Evolutionary conservation across 2,329 filamentous ascomycete genomes (phyloP).

Genomic region (Amesomyces nigricolor): DNA sequence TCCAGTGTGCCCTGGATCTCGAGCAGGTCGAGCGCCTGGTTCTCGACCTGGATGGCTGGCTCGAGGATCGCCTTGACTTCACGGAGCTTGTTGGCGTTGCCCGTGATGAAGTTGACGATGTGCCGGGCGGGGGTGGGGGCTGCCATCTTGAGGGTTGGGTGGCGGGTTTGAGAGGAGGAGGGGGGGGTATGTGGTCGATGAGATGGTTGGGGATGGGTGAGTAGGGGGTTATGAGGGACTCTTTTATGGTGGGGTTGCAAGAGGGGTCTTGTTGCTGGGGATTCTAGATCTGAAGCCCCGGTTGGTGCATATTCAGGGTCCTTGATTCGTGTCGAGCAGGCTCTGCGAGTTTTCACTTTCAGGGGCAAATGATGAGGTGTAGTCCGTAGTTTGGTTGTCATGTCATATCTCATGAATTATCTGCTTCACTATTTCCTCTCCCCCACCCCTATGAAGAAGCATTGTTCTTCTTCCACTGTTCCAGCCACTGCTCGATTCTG

Average conservation of each 20-base stretch:
- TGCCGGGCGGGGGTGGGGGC: conserved; percentile 26
- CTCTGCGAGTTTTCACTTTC: not conserved
- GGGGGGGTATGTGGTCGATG: not conserved
- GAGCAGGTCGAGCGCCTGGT: conserved; percentile 69
- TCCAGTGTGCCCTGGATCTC: conserved; percentile 92
- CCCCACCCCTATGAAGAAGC: not conserved
- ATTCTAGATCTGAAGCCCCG: not conserved
- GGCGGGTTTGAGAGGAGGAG: conserved; percentile 9
- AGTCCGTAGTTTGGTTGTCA: not conserved
- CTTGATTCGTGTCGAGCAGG: too few relatives aligned
- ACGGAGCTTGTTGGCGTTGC: conserved; percentile 87
- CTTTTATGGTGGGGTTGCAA: conserved; percentile 1
- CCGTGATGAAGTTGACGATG: conserved; percentile 84
- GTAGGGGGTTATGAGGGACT: not conserved
- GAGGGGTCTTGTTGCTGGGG: not conserved
- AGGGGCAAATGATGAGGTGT: not conserved
- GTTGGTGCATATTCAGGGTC: conserved; percentile 9
- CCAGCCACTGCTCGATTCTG: conserved; percentile 74
- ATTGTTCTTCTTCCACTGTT: conserved; percentile 68
- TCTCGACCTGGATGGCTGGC: conserved; percentile 65
- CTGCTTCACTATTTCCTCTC: not conserved
- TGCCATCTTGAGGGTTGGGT: conserved; percentile 39
- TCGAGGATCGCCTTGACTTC: conserved; percentile 87
- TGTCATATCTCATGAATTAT: not conserved
- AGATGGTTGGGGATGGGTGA: not conserved